These are phyloP conservation scores for Asclepias syriaca DNA, from an alignment of 257 asterid genomes.

Conservation along the genomic window DNA sequence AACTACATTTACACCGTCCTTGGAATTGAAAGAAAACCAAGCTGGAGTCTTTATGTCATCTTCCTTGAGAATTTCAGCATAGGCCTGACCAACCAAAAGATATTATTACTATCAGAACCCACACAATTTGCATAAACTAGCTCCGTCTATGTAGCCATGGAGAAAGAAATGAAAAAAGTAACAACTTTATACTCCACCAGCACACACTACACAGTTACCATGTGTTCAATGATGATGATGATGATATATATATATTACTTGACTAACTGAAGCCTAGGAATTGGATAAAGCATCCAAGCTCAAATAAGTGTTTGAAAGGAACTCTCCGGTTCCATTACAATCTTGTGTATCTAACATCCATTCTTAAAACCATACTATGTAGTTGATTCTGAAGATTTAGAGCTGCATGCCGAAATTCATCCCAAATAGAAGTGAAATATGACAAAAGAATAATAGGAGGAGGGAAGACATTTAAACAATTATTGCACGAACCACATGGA, in stretches of 20 bases:
- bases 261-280: neutral
- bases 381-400: neutral
- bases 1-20: conserved; percentile 54
- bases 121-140: neutral
- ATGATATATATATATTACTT: neutral
- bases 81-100: conserved; percentile 39
- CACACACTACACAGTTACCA: neutral
- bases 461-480: neutral
- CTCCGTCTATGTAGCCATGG: neutral
- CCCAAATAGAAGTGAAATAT: neutral
- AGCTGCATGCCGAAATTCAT: neutral
- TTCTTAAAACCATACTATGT: neutral
- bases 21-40: conserved; percentile 71
- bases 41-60: conserved; percentile 46
- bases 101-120: neutral
- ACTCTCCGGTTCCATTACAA: neutral
- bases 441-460: neutral
- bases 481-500: neutral
- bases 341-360: neutral
- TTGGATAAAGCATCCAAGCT: neutral
- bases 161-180: neutral
- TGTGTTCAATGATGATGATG: neutral
- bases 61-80: conserved; percentile 69
- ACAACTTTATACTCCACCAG: neutral
- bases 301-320: neutral